These are phyloP conservation scores for Cyberlindnera suaveolens DNA, from an alignment of 805 yeast species.

Conservation along the genomic window DNA sequence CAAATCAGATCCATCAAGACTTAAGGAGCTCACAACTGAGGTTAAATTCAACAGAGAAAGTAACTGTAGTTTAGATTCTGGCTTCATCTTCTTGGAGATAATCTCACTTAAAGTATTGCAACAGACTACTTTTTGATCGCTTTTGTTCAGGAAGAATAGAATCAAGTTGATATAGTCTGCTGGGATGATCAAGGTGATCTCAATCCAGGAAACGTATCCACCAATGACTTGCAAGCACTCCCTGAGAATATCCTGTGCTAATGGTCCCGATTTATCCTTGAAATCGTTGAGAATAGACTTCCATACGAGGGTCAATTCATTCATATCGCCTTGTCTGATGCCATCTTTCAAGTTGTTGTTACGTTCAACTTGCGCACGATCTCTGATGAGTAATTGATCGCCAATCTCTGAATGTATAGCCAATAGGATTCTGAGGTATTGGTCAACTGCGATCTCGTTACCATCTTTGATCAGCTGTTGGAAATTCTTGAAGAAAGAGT, in stretches of 20 bases:
- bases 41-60: slow-evolving; percentile 65
- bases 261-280: slow-evolving; percentile 24
- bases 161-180: slow-evolving; percentile 22
- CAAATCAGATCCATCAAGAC: slow-evolving; percentile 40
- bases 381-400: slow-evolving; percentile 76
- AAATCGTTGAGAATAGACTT: slow-evolving; percentile 42
- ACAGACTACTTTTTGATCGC: slow-evolving; percentile 12
- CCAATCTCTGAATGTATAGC: slow-evolving; percentile 89
- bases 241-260: slow-evolving; percentile 43
- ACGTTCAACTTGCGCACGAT: slow-evolving; percentile 54
- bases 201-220: slow-evolving; percentile 85
- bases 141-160: slow-evolving; percentile 61
- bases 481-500: slow-evolving; percentile 44
- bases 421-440: slow-evolving; percentile 65
- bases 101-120: slow-evolving; percentile 54
- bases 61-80: slow-evolving; percentile 56
- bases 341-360: slow-evolving; percentile 74
- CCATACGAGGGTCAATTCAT: slow-evolving; percentile 61
- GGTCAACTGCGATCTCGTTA: slow-evolving; percentile 40
- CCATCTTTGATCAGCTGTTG: slow-evolving; percentile 28
- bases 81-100: slow-evolving; percentile 72
- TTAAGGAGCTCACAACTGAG: slow-evolving; percentile 36
- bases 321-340: slow-evolving; percentile 74
- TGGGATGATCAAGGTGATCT: slow-evolving; percentile 19
- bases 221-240: slow-evolving; percentile 66